Conservation (phyloP, 441 rosid species). For the Syzygium malaccense region DNA sequence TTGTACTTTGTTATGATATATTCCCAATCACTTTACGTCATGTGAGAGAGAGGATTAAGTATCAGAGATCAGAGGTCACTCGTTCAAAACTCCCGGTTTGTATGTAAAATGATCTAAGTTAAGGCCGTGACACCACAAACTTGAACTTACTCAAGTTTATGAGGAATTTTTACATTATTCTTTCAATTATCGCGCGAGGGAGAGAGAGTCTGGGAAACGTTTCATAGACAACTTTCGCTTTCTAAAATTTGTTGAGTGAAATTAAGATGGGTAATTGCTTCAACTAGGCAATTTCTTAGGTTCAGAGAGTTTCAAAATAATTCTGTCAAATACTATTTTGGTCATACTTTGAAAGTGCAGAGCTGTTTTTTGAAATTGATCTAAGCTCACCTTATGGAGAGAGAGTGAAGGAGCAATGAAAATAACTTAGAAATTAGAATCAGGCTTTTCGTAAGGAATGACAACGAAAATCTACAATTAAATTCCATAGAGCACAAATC, state of each 20-base stretch:
- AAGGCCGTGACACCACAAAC: neutral
- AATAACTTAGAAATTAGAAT: neutral
- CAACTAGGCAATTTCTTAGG: neutral
- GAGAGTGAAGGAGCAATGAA: neutral
- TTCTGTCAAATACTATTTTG: neutral
- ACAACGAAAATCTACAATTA: neutral
- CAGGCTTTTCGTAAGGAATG: neutral
- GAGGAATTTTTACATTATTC: neutral
- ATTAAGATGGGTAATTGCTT: neutral
- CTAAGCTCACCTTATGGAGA: neutral
- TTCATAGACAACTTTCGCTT: neutral
- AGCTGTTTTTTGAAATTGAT: neutral
- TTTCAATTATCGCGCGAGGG: neutral
- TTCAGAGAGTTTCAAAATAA: neutral
- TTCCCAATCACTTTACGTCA: neutral
- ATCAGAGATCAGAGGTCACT: neutral
- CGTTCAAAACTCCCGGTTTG: neutral
- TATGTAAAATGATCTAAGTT: neutral
- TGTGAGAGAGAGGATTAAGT: neutral
- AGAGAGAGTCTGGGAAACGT: neutral
- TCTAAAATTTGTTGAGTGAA: neutral
- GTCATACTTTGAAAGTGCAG: neutral
- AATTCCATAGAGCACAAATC: neutral
- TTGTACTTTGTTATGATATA: neutral
- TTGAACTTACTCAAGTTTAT: neutral